Base-by-base conservation (phyloP, 2,329 filamentous ascomycete species). In the Elsinoe australis region DNA sequence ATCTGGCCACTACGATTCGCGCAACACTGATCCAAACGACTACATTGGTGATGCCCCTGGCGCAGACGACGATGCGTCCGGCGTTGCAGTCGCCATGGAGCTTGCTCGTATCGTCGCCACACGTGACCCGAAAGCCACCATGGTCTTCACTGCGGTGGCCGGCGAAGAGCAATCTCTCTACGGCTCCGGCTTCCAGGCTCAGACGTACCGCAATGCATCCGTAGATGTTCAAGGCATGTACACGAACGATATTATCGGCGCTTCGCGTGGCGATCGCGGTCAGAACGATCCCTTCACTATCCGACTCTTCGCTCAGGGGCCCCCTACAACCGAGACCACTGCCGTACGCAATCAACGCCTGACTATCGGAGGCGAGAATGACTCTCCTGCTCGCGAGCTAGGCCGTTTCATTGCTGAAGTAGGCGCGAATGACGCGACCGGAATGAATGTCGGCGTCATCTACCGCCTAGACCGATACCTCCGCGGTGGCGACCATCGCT, bases 161-260 rank as follows among this genome's bases (percentile, higher is more conserved):
- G 76, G 74, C 10, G 76, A 80, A 59, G 76, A 79, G 53, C 76
- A 79, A 62, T 67, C 65, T 4, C 67, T 79, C 2, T 74, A 73
- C 47, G 76, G 76, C 3, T 63, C 73, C 3, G 62, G 64, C 2
- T 72, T 72, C 59, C 63, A 79, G 4, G 76, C 76, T 1, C 68
- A 73, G 55, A 73, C 69, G 0, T 69, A 76, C 44, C 71, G 69
- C 24, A 74, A 76, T 54, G 62, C 68, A 4, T 71, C 65, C 38
- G 69, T 70, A 6, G 72, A 78, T 55, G 73, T 79, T 3, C 74
- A 76, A 59, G 76, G 69, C 10, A 77, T 78, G 67, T 68, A 75
- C 48, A 79, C 72, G 53, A 73, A 74, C 62, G 75, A 79, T 59
- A 77, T 78, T 49, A 71, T 79, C 4, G 76, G 76, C 28, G 74